Conservation (phyloP, 2,329 filamentous ascomycete genomes). For the Cercospora citrullina region DNA sequence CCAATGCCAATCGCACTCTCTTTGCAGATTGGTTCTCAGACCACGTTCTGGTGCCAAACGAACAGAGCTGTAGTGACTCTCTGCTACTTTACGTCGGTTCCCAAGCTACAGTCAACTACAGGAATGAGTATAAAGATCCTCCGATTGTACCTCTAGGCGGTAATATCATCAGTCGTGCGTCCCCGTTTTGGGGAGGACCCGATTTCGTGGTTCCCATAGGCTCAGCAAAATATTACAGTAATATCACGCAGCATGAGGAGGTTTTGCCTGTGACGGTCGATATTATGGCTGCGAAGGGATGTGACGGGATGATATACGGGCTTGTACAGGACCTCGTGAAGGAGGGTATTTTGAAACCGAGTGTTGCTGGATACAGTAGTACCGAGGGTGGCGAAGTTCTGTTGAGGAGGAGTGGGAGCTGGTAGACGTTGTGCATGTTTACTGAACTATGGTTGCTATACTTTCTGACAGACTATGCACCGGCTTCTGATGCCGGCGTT, state of each 20-base stretch:
- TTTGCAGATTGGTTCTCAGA: slow-evolving; percentile 53
- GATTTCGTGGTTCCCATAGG: slow-evolving; percentile 50
- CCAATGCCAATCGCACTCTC: slow-evolving; percentile 52
- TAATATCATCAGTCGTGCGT: slow-evolving; percentile 51
- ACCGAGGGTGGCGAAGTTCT: slow-evolving; percentile 46
- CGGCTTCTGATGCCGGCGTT: background rate
- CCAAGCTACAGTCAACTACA: slow-evolving; percentile 44
- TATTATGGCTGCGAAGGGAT: slow-evolving; percentile 60
- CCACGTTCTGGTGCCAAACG: slow-evolving; percentile 46
- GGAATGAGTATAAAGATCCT: slow-evolving; percentile 47
- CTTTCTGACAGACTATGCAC: background rate
- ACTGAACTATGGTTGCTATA: background rate
- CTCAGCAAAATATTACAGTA: slow-evolving; percentile 48
- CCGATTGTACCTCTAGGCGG: slow-evolving; percentile 53
- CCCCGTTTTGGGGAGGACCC: slow-evolving; percentile 50
- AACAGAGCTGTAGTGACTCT: slow-evolving; percentile 51
- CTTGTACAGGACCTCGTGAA: slow-evolving; percentile 55
- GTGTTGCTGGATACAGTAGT: slow-evolving; percentile 46
- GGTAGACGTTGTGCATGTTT: background rate
- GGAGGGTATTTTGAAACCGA: slow-evolving; percentile 51
- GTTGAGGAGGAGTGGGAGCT: slow-evolving; percentile 29
- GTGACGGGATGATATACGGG: slow-evolving; percentile 59
- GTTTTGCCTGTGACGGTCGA: slow-evolving; percentile 60
- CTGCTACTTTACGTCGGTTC: slow-evolving; percentile 53
- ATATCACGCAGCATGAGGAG: slow-evolving; percentile 52